Base-by-base conservation (phyloP, 805 yeast genomes). In the Yamadazyma phyllophila region DNA sequence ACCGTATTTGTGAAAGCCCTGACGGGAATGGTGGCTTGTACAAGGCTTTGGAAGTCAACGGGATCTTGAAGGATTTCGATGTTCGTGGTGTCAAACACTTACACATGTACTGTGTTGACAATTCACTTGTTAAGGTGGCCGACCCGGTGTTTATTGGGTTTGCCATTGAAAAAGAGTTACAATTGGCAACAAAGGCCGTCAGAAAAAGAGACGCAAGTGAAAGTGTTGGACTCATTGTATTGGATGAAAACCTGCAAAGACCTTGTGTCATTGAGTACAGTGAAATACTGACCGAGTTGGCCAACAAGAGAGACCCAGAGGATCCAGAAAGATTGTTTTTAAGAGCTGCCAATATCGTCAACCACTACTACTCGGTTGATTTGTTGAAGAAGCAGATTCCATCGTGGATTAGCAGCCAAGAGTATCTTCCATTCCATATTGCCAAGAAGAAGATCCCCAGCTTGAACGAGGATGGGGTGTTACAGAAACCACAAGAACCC, bases 11-110 rank as follows among this genome's bases (percentile, higher is more conserved):
- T 24, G 85, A 86, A 57, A 87, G 97, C 6, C 99, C 99, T 1
- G 98, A 94, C 65, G 99, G 99, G 1, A 94, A 94, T 63, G 99
- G 99, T 47, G 99, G 99, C 1, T 73, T 94, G 41, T 94, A 94
- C 70, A 84, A 81, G 59, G 98, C 97, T 1, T 74, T 94, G 33
- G 67, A 70, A 55, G 77, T 77, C 36, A 78, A 83, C 53, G 77
- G 80, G 2, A 70, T 91, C 14, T 58, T 94, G 27, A 77, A 78
- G 6, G 96, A 92, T 62, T 79, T 94, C 61, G 59, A 67, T 26
- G 48, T 55, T 7, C 82, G 81, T 46, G 90, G 89, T 5, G 80
- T 92, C 52, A 81, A 88, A 64, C 98, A 94, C 62, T 76, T 94
- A 50, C 97, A 94, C 67, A 88, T 91, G 87, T 94, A 90, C 69